Base-by-base conservation (phyloP, 805 yeast species). In the Candida caryicola region DNA sequence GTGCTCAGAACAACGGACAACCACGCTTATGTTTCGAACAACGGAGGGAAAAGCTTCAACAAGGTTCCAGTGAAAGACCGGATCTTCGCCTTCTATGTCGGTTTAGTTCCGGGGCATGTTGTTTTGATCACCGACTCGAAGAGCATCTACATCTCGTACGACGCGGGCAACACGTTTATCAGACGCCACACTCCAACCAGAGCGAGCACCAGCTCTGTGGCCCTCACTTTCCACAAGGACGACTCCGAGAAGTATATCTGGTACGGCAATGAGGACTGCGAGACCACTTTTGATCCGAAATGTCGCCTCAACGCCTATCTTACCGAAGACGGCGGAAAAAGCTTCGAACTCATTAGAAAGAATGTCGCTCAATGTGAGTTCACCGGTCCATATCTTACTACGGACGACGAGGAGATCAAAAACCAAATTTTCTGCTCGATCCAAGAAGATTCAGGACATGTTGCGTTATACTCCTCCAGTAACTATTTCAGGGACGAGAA, bases 311-410 rank as follows among this genome's bases (percentile, higher is more conserved):
- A 69, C 5, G 82, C 90, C 0, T 82, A 71, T 47, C 64, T 77
- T 39, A 82, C 96, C 2, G 63, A 59, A 17, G 79, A 90, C 62
- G 77, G 74, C 17, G 99, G 98, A 16, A 50, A 59, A 18, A 59
- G 73, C 4, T 93, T 89, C 71, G 49, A 60, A 0, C 64, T 67
- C 36, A 54, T 93, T 45, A 57, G 69, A 17, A 74, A 74, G 5
- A 67, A 77, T 45, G 84, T 78, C 4, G 52, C 64, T 14, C 61
- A 60, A 5, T 91, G 99, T 70, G 76, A 76, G 35, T 91, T 77
- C 58, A 80, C 78, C n/a, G 81, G 81, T 10, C 57, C 74, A 1
- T 66, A 73, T 21, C 71, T 85, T 33, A 66, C 68, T 6, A 27
- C 63, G 6, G 34, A 39, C 59, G 33, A 43, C 41, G 27, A 34